These are phyloP conservation scores for Cystobasidium tubakii DNA, from an alignment of 768 basidiomycete genomes.

Conservation along the genomic window DNA sequence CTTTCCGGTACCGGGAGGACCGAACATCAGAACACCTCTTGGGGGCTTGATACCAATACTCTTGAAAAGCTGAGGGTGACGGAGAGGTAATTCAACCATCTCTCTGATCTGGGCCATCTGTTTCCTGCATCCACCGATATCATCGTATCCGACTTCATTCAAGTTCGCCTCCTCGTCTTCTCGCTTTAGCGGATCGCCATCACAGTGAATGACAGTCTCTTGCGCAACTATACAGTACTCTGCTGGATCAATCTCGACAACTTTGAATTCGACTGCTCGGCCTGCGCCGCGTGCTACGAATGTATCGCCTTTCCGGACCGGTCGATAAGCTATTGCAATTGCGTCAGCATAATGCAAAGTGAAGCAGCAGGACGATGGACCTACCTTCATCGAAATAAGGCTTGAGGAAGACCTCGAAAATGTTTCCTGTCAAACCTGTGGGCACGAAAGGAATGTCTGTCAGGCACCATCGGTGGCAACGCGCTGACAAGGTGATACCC, in stretches of 20 bases:
- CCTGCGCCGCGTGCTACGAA: conserved; percentile 98
- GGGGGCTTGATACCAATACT: conserved; percentile 99
- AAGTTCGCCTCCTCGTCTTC: conserved; percentile 98
- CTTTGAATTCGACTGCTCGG: conserved; percentile 98
- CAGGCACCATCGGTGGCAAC: background rate
- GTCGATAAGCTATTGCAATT: conserved; percentile 63
- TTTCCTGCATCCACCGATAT: conserved; percentile 98
- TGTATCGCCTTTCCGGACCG: conserved; percentile 93
- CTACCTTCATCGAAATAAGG: conserved; percentile 86
- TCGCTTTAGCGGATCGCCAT: conserved; percentile 97
- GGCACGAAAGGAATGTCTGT: background rate
- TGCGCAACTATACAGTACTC: conserved; percentile 99
- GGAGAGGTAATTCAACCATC: conserved; percentile 92
- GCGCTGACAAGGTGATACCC: background rate
- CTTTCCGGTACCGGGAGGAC: conserved; percentile 98
- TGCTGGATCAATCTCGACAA: conserved; percentile 93
- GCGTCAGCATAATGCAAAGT: background rate
- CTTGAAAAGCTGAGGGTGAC: conserved; percentile 98
- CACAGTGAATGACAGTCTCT: conserved; percentile 95
- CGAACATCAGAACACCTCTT: conserved; percentile 96
- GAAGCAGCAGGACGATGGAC: background rate
- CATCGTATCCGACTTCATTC: conserved; percentile 95
- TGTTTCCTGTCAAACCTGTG: conserved; percentile 75
- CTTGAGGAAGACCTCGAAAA: conserved; percentile 96
- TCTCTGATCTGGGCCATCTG: conserved; percentile 99